A percentile compares a stretch with the other conserved stretches of the same genome.
Conservation (phyloP, 2,329 filamentous ascomycete genomes). For the Podosphaera xanthii region DNA sequence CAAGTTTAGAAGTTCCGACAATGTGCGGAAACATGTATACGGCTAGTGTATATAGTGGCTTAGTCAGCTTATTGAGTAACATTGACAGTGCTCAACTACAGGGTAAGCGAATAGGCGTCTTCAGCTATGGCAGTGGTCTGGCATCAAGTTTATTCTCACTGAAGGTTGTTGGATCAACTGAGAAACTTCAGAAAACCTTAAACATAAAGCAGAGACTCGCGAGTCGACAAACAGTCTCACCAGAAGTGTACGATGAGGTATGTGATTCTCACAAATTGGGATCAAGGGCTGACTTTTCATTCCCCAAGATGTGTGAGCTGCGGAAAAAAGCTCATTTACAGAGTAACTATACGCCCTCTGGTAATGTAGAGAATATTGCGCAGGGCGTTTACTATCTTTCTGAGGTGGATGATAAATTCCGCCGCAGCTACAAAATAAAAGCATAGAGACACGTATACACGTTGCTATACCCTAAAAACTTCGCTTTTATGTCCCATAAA, state of each 20-base stretch:
- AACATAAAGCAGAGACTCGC: constrained; percentile 47
- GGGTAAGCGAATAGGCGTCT: constrained; percentile 31
- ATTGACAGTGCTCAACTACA: constrained; percentile 31
- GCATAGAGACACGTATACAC: constrained; percentile 21
- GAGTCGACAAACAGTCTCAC: constrained; percentile 40
- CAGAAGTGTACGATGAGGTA: constrained; percentile 52
- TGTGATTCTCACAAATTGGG: constrained; percentile 16
- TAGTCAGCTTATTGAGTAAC: constrained; percentile 29
- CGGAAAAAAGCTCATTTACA: constrained; percentile 66
- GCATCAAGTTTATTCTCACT: constrained; percentile 46
- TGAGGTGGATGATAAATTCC: constrained; percentile 70
- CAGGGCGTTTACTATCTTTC: constrained; percentile 57
- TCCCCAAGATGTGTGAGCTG: constrained; percentile 45
- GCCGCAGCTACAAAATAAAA: constrained; percentile 56
- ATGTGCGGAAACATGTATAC: constrained; percentile 46
- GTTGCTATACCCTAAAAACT: no score
- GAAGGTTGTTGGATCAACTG: constrained; percentile 48
- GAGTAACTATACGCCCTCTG: constrained; percentile 53
- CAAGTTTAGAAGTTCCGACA: constrained; percentile 52
- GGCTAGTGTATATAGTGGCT: constrained; percentile 33
- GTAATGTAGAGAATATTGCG: constrained; percentile 40
- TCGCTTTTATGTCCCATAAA: no score
- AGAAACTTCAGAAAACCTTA: constrained; percentile 41
- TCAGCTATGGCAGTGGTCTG: constrained; percentile 53
- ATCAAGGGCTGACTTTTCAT: not conserved